Conservation (phyloP, 2,329 filamentous ascomycete genomes). For the Colletotrichum nymphaeae region DNA sequence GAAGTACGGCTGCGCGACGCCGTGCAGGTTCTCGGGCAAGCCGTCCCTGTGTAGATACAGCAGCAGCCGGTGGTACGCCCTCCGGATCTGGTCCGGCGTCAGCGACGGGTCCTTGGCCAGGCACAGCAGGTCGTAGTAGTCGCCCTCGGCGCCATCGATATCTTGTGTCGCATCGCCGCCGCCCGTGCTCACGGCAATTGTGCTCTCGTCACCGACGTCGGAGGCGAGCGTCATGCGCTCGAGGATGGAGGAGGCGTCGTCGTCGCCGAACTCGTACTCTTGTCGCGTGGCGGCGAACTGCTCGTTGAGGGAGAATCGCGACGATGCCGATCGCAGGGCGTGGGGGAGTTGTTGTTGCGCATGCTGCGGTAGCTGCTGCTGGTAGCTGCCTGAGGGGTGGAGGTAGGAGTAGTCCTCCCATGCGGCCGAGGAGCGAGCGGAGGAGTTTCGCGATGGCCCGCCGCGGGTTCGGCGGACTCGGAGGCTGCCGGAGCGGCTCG, state of each 20-base stretch:
- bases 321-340: slow-evolving; percentile 49
- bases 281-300: slow-evolving; percentile 60
- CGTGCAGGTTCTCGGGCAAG: slow-evolving; percentile 52
- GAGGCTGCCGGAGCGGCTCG: slow-evolving; percentile 42
- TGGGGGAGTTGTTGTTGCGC: slow-evolving; percentile 27
- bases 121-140: slow-evolving; percentile 59
- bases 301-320: slow-evolving; percentile 59
- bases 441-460: slow-evolving; percentile 39
- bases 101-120: slow-evolving; percentile 48
- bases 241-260: slow-evolving; percentile 58
- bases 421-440: slow-evolving; percentile 40
- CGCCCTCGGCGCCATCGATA: slow-evolving; percentile 39
- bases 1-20: slow-evolving; percentile 54
- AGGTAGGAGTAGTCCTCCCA: slow-evolving; percentile 35
- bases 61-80: slow-evolving; percentile 57
- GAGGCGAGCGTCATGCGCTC: slow-evolving; percentile 46
- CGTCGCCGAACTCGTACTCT: slow-evolving; percentile 60
- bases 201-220: slow-evolving; percentile 38
- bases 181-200: slow-evolving; percentile 21
- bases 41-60: slow-evolving; percentile 56
- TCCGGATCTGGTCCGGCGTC: slow-evolving; percentile 50
- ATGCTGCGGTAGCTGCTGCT: neutral
- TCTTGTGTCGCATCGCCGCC: slow-evolving; percentile 12
- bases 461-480: slow-evolving; percentile 41
- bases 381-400: slow-evolving; percentile 21